A percentile compares a stretch with the other conserved stretches of the same genome.
These are phyloP conservation scores for Neoarthrinium moseri DNA, from an alignment of 2,329 filamentous ascomycete genomes.

Conservation along the genomic window DNA sequence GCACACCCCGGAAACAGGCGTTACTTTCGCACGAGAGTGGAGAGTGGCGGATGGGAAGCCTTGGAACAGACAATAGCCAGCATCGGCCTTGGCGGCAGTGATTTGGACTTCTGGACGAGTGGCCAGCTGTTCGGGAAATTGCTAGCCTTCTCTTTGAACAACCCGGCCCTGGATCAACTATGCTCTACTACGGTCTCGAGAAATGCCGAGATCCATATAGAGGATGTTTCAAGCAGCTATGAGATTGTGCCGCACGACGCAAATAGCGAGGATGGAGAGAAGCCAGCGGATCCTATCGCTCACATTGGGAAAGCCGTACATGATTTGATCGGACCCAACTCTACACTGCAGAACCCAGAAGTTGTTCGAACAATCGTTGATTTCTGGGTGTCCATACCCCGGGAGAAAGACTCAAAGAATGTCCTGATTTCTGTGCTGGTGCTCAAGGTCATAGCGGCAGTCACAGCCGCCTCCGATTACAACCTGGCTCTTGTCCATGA, in stretches of 20 bases:
- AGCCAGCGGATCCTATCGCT: conserved; percentile 14
- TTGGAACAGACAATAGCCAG: conserved; percentile 71
- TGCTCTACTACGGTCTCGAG: conserved; percentile 52
- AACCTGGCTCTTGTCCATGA: conserved; percentile 72
- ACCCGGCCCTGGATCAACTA: conserved; percentile 69
- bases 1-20: conserved; percentile 82
- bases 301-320: conserved; percentile 37
- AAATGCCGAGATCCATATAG: conserved; percentile 15
- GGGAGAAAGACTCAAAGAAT: conserved; percentile 41
- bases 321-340: conserved; percentile 49
- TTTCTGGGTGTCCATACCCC: conserved; percentile 63
- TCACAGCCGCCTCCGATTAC: conserved; percentile 61
- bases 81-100: conserved; percentile 62
- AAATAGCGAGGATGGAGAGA: conserved; percentile 2
- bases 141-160: conserved; percentile 76
- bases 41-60: conserved; percentile 75
- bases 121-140: conserved; percentile 80
- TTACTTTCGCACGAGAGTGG: conserved; percentile 77
- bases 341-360: conserved; percentile 58
- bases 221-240: conserved; percentile 8
- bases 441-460: conserved; percentile 59
- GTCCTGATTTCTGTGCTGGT: conserved; percentile 59
- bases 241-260: conserved; percentile 17
- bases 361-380: conserved; percentile 61
- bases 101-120: conserved; percentile 66